Evolutionary conservation across 129 eudicot genomes (phyloP).

Genomic region (Kitagawia praeruptora): DNA sequence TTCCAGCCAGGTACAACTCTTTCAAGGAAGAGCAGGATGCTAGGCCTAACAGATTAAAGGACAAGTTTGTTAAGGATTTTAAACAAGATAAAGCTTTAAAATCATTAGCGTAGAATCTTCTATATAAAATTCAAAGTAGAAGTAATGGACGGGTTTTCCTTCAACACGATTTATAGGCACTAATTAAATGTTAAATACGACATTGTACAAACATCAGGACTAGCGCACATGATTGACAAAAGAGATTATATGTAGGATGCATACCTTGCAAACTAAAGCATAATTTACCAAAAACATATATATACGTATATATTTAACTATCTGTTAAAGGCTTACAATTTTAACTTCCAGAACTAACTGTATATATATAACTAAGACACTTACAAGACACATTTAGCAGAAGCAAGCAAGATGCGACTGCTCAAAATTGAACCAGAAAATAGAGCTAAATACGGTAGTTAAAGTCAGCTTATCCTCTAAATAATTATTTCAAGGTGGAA

Average conservation of each 20-base stretch:
- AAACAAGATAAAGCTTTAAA: neutral
- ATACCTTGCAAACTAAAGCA: neutral
- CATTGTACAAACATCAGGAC: neutral
- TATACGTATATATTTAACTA: neutral
- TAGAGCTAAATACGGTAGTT: neutral
- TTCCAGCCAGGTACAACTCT: conserved; percentile 87
- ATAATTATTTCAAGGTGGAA: neutral
- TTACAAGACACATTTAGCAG: neutral
- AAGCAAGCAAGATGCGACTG: neutral
- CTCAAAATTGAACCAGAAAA: neutral
- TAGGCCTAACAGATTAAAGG: conserved; percentile 44
- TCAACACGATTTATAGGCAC: neutral
- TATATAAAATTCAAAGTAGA: neutral
- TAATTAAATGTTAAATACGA: neutral
- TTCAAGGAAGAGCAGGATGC: conserved; percentile 81
- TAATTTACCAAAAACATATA: neutral
- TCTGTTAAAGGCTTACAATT: neutral
- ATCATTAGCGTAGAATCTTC: neutral
- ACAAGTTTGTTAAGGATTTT: neutral
- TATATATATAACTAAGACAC: too few species aligned
- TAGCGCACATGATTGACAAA: neutral
- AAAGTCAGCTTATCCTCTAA: neutral
- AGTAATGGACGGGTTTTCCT: neutral
- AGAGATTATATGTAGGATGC: neutral
- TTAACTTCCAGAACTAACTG: neutral